Conservation (phyloP, 2,329 filamentous ascomycete species). For the Pseudogymnoascus sp. region DNA sequence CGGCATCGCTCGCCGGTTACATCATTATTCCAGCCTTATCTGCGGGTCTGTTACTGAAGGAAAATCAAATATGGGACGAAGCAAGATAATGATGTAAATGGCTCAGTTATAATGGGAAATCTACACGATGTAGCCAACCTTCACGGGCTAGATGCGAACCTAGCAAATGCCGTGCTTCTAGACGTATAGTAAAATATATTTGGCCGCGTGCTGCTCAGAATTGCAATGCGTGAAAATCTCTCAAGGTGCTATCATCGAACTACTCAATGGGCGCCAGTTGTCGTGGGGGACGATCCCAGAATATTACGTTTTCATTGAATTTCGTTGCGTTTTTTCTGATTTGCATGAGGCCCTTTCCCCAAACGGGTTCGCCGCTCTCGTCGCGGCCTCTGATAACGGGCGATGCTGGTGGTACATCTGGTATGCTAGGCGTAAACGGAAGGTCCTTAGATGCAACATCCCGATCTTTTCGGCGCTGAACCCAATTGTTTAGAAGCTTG, state of each 20-base stretch:
- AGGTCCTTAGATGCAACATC: background rate
- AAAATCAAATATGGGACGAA: background rate
- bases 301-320: background rate
- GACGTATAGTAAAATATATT: background rate
- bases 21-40: no score
- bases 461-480: background rate
- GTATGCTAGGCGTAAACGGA: background rate
- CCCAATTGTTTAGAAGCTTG: background rate
- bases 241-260: background rate
- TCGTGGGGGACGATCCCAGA: background rate
- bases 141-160: no score
- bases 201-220: background rate
- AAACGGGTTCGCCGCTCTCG: background rate
- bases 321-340: background rate
- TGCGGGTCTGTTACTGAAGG: no score
- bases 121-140: background rate
- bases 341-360: background rate
- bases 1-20: no score
- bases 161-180: no score
- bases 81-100: background rate
- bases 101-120: background rate
- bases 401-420: background rate
- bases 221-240: background rate
- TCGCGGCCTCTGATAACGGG: background rate
- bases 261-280: background rate